Base-by-base conservation (phyloP, 2,329 filamentous ascomycete species). In the Fusarium sp. region DNA sequence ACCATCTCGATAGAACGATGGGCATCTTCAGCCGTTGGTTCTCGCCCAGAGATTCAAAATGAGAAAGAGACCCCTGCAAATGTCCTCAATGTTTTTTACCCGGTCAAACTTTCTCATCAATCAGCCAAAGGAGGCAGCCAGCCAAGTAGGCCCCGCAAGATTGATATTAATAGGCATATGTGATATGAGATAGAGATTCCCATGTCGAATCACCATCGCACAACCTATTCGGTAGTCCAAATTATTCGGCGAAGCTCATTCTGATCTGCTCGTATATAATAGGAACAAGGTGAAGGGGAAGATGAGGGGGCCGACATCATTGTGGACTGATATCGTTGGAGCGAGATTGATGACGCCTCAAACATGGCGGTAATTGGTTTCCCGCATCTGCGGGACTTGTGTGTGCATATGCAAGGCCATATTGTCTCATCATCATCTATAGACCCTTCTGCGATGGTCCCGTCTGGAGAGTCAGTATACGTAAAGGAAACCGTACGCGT, bases 321-420 rank as follows among this genome's bases (percentile, higher is more conserved):
- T 72, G 73, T 75, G 74, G 74, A 71, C 74, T 74, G 74, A 75
- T 74, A 47, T 61, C 55, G 62, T 61, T 61, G 62, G 72, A 72
- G 68, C 68, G 73, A 75, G 55, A 41, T 65, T 58, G 64, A 74
- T 72, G 73, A 74, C 73, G 62, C 74, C 68, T 69, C 73, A 59
- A 56, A 61, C 57, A 68, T 67, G 65, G 59, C 58, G 68, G 64
- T 53, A 72, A 67, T 63, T 57, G 29, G 56, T 60, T 69, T 45
- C 61, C 61, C 55, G 63, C 48, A 53, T 49, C 27, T 34, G 66
- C 70, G 72, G 63, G 61, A 71, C 69, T 74, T 52, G 49, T 53
- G 16, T 61, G 52, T 45, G 22, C 30, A 41, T 55, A 61, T 68
- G 68, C 65, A 68, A 61, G 54, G 68, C 48, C 51, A 70, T 58